Conservation (phyloP, 345 rosid species). For the rapeseed (Brassica napus) region Da-Ae NC_063452.1:46685501-46686000, state of each 20-base stretch:
- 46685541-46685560: slow-evolving; percentile 31
- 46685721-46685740: slow-evolving; percentile 50
- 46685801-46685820: slow-evolving; percentile 6
- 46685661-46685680: slow-evolving; percentile 42
- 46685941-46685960: slow-evolving; percentile 14
- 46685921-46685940: slow-evolving; percentile 33
- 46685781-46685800: slow-evolving; percentile 3
- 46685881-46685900: background rate
- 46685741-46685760: slow-evolving; percentile 53
- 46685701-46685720: slow-evolving; percentile 47
- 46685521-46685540: slow-evolving; percentile 48
- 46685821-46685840: background rate
- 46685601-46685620: slow-evolving; percentile 35
- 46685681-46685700: slow-evolving; percentile 60
- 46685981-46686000: background rate
- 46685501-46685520: slow-evolving; percentile 39
- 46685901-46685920: background rate
- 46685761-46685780: slow-evolving; percentile 51
- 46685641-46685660: slow-evolving; percentile 31
- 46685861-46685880: slow-evolving; percentile 20
- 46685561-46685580: slow-evolving; percentile 36
- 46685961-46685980: slow-evolving; percentile 9
- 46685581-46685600: slow-evolving; percentile 52
- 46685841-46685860: slow-evolving; percentile 35
- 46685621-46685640: slow-evolving; percentile 34